phyloP scores from a whole-genome alignment of 345 rosid genomes.

The Linum trigynum region DNA sequence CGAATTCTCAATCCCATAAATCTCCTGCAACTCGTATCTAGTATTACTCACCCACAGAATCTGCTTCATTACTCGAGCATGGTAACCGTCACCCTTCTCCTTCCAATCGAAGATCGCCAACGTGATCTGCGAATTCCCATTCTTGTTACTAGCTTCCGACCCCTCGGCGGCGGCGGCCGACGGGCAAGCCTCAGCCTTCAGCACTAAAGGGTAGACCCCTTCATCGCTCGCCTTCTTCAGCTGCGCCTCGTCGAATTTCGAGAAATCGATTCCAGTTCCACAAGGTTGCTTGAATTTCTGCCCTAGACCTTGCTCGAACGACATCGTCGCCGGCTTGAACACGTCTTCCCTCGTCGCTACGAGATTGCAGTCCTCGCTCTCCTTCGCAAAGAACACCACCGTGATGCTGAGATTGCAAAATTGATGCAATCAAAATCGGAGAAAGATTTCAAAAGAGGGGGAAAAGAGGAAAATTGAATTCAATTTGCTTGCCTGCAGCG shows the following conservation, averaged over 20 bases:
- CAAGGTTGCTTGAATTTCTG: conserved; percentile 72
- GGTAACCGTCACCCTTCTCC: conserved; percentile 42
- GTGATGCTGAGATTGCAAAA: conserved; percentile 42
- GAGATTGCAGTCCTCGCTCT: conserved; percentile 54
- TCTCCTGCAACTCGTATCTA: conserved; percentile 91
- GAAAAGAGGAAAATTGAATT: not conserved
- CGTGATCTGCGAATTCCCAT: conserved; percentile 63
- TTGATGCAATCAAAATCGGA: no score
- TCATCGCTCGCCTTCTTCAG: conserved; percentile 25
- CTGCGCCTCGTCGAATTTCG: conserved; percentile 52
- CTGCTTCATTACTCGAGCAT: conserved; percentile 61
- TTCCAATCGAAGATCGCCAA: conserved; percentile 69
- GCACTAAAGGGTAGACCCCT: conserved; percentile 59
- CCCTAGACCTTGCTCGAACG: conserved; percentile 68
- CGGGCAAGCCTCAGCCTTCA: conserved; percentile 59
- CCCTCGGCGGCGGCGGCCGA: not conserved
- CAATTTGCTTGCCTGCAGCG: conserved; percentile 43
- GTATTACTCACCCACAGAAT: conserved; percentile 63
- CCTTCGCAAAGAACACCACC: conserved; percentile 71
- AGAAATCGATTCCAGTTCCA: conserved; percentile 69
- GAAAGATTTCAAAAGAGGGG: not conserved
- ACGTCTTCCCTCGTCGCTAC: conserved; percentile 48
- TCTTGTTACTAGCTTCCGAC: conserved; percentile 20
- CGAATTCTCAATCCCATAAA: conserved; percentile 83
- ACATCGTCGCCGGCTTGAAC: conserved; percentile 44